A percentile compares a stretch with the other conserved stretches of the same genome.
These are phyloP conservation scores for Exobasidium rhododendri DNA, from an alignment of 1,284 basidiomycete species.

Conservation along the genomic window DNA sequence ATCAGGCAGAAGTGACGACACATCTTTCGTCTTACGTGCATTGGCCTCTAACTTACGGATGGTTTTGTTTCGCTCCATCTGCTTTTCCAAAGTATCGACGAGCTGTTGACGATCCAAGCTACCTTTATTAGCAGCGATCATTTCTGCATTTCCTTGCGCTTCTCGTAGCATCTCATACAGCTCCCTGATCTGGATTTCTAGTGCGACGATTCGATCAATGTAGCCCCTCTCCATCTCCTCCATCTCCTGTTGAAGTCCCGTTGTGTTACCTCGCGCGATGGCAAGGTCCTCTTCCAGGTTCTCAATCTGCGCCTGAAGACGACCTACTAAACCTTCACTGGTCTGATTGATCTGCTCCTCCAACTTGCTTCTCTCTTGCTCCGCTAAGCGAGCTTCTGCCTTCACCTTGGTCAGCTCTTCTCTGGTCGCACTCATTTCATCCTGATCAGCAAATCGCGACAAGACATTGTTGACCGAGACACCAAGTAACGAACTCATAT, in stretches of 20 bases:
- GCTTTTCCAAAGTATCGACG: slow-evolving; percentile 59
- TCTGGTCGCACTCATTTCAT: slow-evolving; percentile 66
- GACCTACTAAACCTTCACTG: slow-evolving; percentile 76
- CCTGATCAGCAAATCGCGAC: slow-evolving; percentile 85
- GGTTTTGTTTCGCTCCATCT: slow-evolving; percentile 53
- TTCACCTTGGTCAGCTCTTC: slow-evolving; percentile 70
- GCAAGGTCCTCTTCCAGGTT: slow-evolving; percentile 76
- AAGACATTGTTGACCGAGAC: slow-evolving; percentile 85
- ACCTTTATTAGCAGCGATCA: slow-evolving; percentile 16
- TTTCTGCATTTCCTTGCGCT: slow-evolving; percentile 61
- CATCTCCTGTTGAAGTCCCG: slow-evolving; percentile 61
- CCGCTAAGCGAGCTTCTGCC: slow-evolving; percentile 57
- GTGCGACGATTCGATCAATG: slow-evolving; percentile 79
- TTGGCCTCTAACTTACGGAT: slow-evolving; percentile 55
- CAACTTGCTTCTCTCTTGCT: slow-evolving; percentile 60
- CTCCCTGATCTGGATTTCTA: slow-evolving; percentile 89
- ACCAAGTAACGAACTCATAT: slow-evolving; percentile 78
- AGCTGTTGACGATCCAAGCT: slow-evolving; percentile 58
- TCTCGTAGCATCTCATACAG: slow-evolving; percentile 77
- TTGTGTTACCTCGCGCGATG: slow-evolving; percentile 71
- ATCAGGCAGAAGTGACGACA: background rate
- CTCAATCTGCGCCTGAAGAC: slow-evolving; percentile 70
- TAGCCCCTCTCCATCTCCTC: slow-evolving; percentile 76
- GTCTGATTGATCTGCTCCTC: slow-evolving; percentile 77
- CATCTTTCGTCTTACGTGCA: slow-evolving; percentile 31